Percentiles rank a stretch among this genome's conserved stretches.
phyloP scores from a whole-genome alignment of 139 green algal genomes.

The Coelastrella sp. region DNA sequence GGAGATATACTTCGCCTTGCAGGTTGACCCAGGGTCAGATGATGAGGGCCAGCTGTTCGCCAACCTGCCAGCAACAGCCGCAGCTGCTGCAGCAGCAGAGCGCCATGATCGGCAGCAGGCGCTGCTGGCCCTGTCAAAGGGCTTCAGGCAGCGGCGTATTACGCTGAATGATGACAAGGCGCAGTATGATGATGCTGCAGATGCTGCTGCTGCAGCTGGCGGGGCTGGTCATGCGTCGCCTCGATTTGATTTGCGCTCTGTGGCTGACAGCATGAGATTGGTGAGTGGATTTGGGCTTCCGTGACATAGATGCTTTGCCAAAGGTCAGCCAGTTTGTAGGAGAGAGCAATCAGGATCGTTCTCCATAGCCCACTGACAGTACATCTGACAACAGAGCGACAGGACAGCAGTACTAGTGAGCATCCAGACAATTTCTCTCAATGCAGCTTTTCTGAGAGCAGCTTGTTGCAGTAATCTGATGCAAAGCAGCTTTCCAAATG shows the following conservation, averaged over 20 bases:
- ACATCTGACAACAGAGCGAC: too few species aligned
- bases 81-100: slow-evolving; percentile 13
- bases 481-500: too few species aligned
- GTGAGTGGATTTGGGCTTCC: too few species aligned
- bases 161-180: slow-evolving; percentile 12
- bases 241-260: slow-evolving; percentile 33
- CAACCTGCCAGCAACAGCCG: slow-evolving; percentile 10
- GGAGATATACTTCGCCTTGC: too few species aligned
- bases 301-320: too few species aligned
- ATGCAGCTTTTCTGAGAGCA: too few species aligned
- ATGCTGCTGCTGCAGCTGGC: not conserved
- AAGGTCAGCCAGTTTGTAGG: too few species aligned
- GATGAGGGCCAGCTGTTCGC: slow-evolving; percentile 33
- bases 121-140: not conserved
- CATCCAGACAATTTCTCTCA: not conserved
- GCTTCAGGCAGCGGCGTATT: slow-evolving; percentile 31
- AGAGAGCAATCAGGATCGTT: too few species aligned
- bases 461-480: not conserved
- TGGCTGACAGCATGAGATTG: slow-evolving; percentile 41
- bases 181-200: slow-evolving; percentile 37
- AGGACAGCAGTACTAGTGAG: too few species aligned
- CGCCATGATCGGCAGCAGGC: slow-evolving; percentile 25
- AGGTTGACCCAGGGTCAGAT: slow-evolving; percentile 44
- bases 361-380: too few species aligned
- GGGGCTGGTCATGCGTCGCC: not conserved